These are phyloP conservation scores for Colletotrichum musae DNA, from an alignment of 2,329 filamentous ascomycete genomes.

Conservation along the genomic window DNA sequence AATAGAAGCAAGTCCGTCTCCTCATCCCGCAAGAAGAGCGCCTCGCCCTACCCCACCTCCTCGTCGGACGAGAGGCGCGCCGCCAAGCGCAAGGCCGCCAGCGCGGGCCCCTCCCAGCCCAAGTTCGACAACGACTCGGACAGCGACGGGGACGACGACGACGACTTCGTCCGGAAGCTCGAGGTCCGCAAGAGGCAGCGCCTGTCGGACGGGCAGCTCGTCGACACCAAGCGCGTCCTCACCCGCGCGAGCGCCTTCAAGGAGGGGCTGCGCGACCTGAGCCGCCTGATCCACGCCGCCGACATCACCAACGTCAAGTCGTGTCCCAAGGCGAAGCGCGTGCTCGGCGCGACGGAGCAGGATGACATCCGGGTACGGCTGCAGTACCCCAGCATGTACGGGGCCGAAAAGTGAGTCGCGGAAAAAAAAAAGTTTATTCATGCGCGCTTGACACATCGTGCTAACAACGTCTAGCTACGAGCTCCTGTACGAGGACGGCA, in stretches of 20 bases:
- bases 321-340: slow-evolving; percentile 36
- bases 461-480: slow-evolving; percentile 68
- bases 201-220: slow-evolving; percentile 55
- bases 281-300: slow-evolving; percentile 70
- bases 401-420: slow-evolving; percentile 73
- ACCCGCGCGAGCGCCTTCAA: slow-evolving; percentile 61
- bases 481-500: slow-evolving; percentile 83
- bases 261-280: slow-evolving; percentile 34
- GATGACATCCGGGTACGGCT: slow-evolving; percentile 76
- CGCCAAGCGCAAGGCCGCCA: slow-evolving; percentile 40
- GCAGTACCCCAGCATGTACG: slow-evolving; percentile 85
- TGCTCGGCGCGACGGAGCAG: slow-evolving; percentile 45
- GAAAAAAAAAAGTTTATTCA: neutral
- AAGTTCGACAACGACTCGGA: slow-evolving; percentile 67
- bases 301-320: slow-evolving; percentile 50
- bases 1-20: slow-evolving; percentile 36
- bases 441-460: neutral
- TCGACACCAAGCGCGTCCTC: slow-evolving; percentile 64
- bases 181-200: slow-evolving; percentile 65
- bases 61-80: slow-evolving; percentile 44
- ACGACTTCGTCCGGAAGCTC: slow-evolving; percentile 53
- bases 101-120: slow-evolving; percentile 39
- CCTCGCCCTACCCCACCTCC: slow-evolving; percentile 56
- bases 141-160: slow-evolving; percentile 62
- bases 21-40: slow-evolving; percentile 56